A percentile compares a stretch with the other conserved stretches of the same genome.
These are phyloP conservation scores for Gastrodia elata DNA, from an alignment of 106 monocot species.

Conservation along the genomic window DNA sequence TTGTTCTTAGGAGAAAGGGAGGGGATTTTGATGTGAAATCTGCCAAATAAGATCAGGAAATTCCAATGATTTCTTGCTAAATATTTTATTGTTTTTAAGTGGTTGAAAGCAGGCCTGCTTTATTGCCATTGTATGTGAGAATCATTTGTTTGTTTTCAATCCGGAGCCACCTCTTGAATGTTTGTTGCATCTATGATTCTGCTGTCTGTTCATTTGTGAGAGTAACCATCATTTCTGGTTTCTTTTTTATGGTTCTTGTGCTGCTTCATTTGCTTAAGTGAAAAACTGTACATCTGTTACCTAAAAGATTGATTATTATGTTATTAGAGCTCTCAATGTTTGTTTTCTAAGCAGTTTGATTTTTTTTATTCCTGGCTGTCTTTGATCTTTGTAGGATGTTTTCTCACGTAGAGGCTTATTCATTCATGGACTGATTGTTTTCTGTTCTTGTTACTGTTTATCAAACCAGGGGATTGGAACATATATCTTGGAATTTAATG, in stretches of 20 bases:
- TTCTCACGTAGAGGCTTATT: not conserved
- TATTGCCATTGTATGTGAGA: not conserved
- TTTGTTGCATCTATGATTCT: not conserved
- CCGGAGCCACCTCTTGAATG: not conserved
- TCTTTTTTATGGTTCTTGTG: not conserved
- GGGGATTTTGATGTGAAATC: conserved; percentile 3
- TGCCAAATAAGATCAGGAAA: not conserved
- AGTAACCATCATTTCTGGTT: not conserved
- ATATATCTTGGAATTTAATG: conserved; percentile 23
- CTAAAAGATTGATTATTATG: not conserved
- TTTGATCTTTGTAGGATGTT: not conserved
- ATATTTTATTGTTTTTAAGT: conserved; percentile 8
- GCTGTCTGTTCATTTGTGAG: not conserved
- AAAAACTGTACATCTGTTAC: not conserved
- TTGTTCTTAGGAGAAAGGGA: not conserved
- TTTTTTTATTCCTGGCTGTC: not conserved
- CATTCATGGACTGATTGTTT: conserved; percentile 1
- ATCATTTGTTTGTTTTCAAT: not conserved
- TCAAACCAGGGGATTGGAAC: conserved; percentile 23
- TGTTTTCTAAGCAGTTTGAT: not conserved
- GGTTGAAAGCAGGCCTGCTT: not conserved
- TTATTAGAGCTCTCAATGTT: not conserved
- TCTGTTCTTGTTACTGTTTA: not conserved
- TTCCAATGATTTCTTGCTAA: conserved; percentile 10
- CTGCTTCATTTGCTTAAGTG: not conserved